Evolutionary conservation across 192 early-diverging fungal genomes (phyloP).

Genomic region (Backusella westeae): DNA sequence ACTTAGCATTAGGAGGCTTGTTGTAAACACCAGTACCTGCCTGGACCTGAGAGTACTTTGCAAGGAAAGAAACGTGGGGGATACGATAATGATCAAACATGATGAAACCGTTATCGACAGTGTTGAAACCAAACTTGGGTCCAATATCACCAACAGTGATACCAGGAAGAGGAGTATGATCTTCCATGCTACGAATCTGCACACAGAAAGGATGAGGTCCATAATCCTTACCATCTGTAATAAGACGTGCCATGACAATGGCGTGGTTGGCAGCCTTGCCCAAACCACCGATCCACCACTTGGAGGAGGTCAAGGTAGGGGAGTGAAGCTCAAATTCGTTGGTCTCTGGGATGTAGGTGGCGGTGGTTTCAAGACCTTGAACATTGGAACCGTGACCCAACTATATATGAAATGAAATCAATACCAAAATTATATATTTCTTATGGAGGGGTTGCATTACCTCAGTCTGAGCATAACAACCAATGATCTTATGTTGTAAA

Average conservation of each 20-base stretch:
- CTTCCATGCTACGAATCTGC: slow-evolving; percentile 71
- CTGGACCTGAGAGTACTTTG: slow-evolving; percentile 71
- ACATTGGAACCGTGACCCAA: slow-evolving; percentile 76
- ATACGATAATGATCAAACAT: slow-evolving; percentile 80
- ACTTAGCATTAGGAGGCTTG: slow-evolving; percentile 75
- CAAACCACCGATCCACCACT: slow-evolving; percentile 89
- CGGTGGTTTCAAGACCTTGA: slow-evolving; percentile 89
- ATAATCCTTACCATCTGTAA: slow-evolving; percentile 69
- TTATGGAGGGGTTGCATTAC: too few relatives aligned
- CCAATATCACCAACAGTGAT: slow-evolving; percentile 88
- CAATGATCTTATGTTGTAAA: slow-evolving; percentile 71
- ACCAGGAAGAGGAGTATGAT: slow-evolving; percentile 72
- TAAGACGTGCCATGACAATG: slow-evolving; percentile 81
- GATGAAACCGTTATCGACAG: slow-evolving; percentile 85
- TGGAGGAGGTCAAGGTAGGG: slow-evolving; percentile 72
- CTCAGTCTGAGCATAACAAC: slow-evolving; percentile 87
- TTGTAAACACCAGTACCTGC: slow-evolving; percentile 63
- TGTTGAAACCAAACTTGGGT: slow-evolving; percentile 85
- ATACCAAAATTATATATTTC: too few relatives aligned
- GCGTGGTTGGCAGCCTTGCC: slow-evolving; percentile 80
- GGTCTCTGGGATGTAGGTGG: slow-evolving; percentile 78
- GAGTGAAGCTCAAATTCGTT: slow-evolving; percentile 86
- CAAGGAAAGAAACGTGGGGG: slow-evolving; percentile 75
- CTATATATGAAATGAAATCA: too few relatives aligned
- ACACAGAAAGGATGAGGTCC: slow-evolving; percentile 82